These are phyloP conservation scores for Claviceps pusilla DNA, from an alignment of 2,329 filamentous ascomycete genomes.

Conservation along the genomic window DNA sequence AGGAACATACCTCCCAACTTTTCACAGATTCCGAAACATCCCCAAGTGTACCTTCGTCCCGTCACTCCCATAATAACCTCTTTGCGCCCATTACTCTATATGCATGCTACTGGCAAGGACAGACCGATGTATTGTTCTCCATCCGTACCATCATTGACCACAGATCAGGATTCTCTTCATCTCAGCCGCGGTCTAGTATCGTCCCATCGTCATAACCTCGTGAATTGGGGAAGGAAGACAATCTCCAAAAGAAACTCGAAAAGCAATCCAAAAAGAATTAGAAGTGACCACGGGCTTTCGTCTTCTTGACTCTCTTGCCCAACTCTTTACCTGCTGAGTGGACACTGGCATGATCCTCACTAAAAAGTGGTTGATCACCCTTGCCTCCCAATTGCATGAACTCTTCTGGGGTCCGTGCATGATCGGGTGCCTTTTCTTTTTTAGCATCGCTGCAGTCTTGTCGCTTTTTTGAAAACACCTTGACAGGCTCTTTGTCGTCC, in stretches of 20 bases:
- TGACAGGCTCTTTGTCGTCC: constrained; percentile 45
- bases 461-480: constrained; percentile 61
- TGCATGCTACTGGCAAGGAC: not conserved
- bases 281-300: constrained; percentile 12
- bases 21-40: not conserved
- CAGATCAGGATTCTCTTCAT: not conserved
- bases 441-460: constrained; percentile 20
- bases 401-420: constrained; percentile 52
- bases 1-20: not conserved
- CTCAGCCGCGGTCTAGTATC: not conserved
- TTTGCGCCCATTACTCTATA: constrained; percentile 2
- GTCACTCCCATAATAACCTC: not conserved
- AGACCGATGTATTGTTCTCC: not conserved
- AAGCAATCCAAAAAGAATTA: not conserved
- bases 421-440: constrained; percentile 52
- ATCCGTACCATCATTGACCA: not conserved
- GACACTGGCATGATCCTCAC: constrained; percentile 40
- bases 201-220: not conserved
- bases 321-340: constrained; percentile 26
- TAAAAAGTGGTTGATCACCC: constrained; percentile 67
- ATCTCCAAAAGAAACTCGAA: not conserved
- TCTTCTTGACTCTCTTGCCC: constrained; percentile 16
- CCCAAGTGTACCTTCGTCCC: not conserved
- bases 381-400: constrained; percentile 78
- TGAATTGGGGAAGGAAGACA: not conserved